Base-by-base conservation (phyloP, 441 rosid species). In the Croton laevigatus region DNA sequence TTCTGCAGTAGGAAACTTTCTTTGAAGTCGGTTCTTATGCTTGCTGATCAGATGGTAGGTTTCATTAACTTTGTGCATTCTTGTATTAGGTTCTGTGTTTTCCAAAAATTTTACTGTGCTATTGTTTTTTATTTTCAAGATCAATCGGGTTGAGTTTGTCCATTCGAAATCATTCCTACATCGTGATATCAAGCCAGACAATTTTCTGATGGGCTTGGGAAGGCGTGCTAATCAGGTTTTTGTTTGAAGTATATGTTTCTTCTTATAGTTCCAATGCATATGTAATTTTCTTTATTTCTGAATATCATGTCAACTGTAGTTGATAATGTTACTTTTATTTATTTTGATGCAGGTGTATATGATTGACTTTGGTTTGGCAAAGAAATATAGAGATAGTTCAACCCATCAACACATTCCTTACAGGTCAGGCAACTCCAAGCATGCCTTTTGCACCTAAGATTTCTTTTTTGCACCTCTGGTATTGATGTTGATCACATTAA, bases 131-230 rank as follows among this genome's bases (percentile, higher is more conserved):
- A 62, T 8, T 34, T 80, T 20, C 60, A 78, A 94, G 98, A 91
- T 94, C 72, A 91, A 91, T 70, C 93, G 98, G 65, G 95, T 91
- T 38, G 98, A 94, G 82, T 89, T 62, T 75, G 85, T 89, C 73
- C 97, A 91, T 75, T 87, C 98, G 0, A 94, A 91, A 79, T 91
- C 98, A 72, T 91, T 91, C 82, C 93, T 91, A 20, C 97, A 94
- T 82, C 91, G 98, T 73, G 98, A 94, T 82, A 89, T 91, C 76
- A 94, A 94, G 82, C 97, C 98, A 20, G 98, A 94, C 82, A 94
- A 94, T 79, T 94, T 94, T 64, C 93, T 94, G 17, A 94, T 91
- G 97, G 98, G 98, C 14, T 80, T 94, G 77, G 99, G 99, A 75
- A 82, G 94, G 78, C 96, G 97, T 13, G 98, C 98, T n/a, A 94